Evolutionary conservation across 345 rosid genomes (phyloP), one percentile per base, ranked within the genome.

Genomic region (Euphorbia tirucalli): DNA sequence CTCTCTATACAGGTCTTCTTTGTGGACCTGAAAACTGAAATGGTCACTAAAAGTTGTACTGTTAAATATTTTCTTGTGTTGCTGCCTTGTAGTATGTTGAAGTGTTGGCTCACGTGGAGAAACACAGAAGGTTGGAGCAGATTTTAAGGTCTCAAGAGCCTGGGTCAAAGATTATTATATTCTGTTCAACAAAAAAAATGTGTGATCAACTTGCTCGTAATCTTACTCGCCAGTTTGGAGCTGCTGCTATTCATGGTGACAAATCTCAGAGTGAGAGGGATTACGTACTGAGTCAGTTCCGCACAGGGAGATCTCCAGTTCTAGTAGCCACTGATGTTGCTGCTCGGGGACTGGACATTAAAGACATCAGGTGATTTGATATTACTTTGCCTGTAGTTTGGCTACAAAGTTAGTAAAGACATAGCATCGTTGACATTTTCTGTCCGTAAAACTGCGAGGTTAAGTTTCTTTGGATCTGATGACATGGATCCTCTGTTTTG

Each of bases 321-420:
- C 94, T 89, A 66, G 95, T 91, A 28, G 97, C 97, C 52, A 92
- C 97, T 67, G 97, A 92, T 85, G 97, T 92, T 61, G 97, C 97
- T 73, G 97, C 97, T 74, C 90, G 96, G 70, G 97, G 97, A 35
- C 77, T 92, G 57, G 97, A 92, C 66, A 81, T 92, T 18, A 95
- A 95, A 84, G 99, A 95, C 79, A 91, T 95, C 78, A 92, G 96
- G 99, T 88, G 19, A 16, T 39, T 2, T 14, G 27, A 32, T 44
- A 9, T 13, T n/a, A 4, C 5, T 27, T 14, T n/a, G 67, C 43
- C 15, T 11, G 1, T 57, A 46, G 9, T n/a, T 58, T 32, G 22
- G 24, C 21, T 18, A 24, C 43, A 39, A 25, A 58, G 37, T 61
- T 46, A 16, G 52, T 16, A 16, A 46, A 7, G 18, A 35, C 11